Percentiles rank a stretch among this genome's conserved stretches.
These are phyloP conservation scores for Vitis hybrid DNA, from an alignment of 177 flowering plant genomes.

Conservation along the genomic window DNA sequence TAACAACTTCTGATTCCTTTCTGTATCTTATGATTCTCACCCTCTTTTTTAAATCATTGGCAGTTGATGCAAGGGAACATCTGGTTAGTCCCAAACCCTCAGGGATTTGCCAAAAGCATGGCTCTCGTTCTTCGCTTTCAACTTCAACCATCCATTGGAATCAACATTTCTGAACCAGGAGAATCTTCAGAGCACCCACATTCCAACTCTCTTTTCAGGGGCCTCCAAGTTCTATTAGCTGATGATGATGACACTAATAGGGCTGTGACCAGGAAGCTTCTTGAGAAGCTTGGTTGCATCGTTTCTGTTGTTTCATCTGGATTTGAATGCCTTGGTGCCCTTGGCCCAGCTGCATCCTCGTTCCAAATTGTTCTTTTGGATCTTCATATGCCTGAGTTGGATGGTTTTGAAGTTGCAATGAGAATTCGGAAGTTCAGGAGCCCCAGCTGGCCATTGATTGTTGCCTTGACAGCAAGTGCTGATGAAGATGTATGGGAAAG, in stretches of 20 bases:
- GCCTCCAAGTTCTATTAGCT: slow-evolving; percentile 51
- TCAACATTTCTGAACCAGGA: slow-evolving; percentile 26
- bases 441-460: slow-evolving; percentile 64
- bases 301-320: slow-evolving; percentile 66
- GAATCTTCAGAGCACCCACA: slow-evolving; percentile 35
- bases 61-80: slow-evolving; percentile 82
- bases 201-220: slow-evolving; percentile 48
- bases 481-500: slow-evolving; percentile 54
- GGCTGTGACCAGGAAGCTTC: slow-evolving; percentile 60
- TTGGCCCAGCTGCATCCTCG: slow-evolving; percentile 41
- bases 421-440: slow-evolving; percentile 60
- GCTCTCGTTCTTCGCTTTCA: slow-evolving; percentile 46
- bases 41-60: not conserved
- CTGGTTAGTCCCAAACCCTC: slow-evolving; percentile 43
- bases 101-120: slow-evolving; percentile 47
- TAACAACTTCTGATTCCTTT: not conserved
- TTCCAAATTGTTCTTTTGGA: slow-evolving; percentile 55
- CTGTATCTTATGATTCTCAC: not conserved
- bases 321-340: slow-evolving; percentile 56
- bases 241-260: slow-evolving; percentile 63
- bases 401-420: slow-evolving; percentile 66
- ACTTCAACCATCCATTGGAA: slow-evolving; percentile 29
- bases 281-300: slow-evolving; percentile 70
- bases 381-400: slow-evolving; percentile 65
- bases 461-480: slow-evolving; percentile 53